Conservation (phyloP, 2,329 filamentous ascomycete species). For the Nothopassalora personata region DNA sequence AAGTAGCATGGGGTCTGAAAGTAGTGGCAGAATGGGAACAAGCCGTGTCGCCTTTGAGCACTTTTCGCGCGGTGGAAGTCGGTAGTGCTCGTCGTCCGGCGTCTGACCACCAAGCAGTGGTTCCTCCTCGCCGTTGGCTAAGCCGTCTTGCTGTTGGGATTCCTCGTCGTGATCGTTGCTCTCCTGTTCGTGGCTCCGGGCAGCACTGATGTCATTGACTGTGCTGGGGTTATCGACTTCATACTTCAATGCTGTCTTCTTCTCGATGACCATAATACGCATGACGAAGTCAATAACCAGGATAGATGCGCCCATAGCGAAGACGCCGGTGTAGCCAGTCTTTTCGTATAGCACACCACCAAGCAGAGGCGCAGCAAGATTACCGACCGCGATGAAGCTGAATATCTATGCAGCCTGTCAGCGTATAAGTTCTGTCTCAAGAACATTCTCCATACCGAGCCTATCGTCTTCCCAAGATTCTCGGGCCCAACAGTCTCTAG, state of each 20-base stretch:
- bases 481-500: slow-evolving; percentile 54
- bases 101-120: slow-evolving; percentile 34
- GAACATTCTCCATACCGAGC: slow-evolving; percentile 38
- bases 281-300: slow-evolving; percentile 55
- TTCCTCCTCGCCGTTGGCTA: slow-evolving; percentile 32
- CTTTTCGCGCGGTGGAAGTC: slow-evolving; percentile 35
- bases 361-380: slow-evolving; percentile 52
- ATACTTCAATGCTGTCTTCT: slow-evolving; percentile 51
- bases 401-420: slow-evolving; percentile 41
- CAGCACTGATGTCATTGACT: slow-evolving; percentile 17
- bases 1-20: slow-evolving; percentile 39
- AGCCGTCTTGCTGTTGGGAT: slow-evolving; percentile 9
- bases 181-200: slow-evolving; percentile 13
- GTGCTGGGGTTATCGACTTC: slow-evolving; percentile 26
- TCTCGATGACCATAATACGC: slow-evolving; percentile 58
- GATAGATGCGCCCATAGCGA: slow-evolving; percentile 51
- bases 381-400: slow-evolving; percentile 54
- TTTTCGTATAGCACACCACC: slow-evolving; percentile 58
- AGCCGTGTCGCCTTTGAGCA: slow-evolving; percentile 31
- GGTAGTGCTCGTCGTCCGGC: slow-evolving; percentile 38
- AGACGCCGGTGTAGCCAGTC: slow-evolving; percentile 55
- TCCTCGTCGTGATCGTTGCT: slow-evolving; percentile 19
- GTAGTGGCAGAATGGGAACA: slow-evolving; percentile 46
- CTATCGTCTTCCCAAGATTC: slow-evolving; percentile 58
- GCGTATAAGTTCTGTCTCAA: background rate